These are phyloP conservation scores for Clavaria fumosa DNA, from an alignment of 768 basidiomycete genomes.

Conservation along the genomic window DNA sequence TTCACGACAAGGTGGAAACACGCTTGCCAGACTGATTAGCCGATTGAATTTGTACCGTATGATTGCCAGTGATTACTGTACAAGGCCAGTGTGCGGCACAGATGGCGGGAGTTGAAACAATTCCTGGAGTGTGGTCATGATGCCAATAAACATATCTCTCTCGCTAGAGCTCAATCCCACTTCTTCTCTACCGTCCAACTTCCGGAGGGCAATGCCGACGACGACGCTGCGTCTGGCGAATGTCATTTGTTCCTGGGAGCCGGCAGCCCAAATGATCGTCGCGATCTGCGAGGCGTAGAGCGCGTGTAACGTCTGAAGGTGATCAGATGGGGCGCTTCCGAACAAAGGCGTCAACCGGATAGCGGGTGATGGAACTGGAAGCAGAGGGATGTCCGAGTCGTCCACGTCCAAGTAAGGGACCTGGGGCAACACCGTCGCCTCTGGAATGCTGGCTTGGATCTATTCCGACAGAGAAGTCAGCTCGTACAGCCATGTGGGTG, in stretches of 20 bases:
- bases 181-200: constrained; percentile 16
- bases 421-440: too few relatives aligned
- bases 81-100: too few relatives aligned
- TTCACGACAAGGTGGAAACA: too few relatives aligned
- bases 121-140: constrained; percentile 33
- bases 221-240: constrained; percentile 44
- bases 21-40: too few relatives aligned
- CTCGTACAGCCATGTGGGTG: too few relatives aligned
- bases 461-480: too few relatives aligned
- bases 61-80: too few relatives aligned
- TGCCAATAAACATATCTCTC: constrained; percentile 28
- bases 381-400: too few relatives aligned
- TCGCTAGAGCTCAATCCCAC: constrained; percentile 24
- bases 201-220: constrained; percentile 57
- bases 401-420: too few relatives aligned
- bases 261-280: constrained; percentile 60
- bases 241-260: constrained; percentile 25
- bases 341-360: constrained; percentile 66
- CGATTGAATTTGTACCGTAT: too few relatives aligned
- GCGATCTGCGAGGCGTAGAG: constrained; percentile 81
- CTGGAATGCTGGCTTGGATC: too few relatives aligned
- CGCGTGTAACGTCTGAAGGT: constrained; percentile 55
- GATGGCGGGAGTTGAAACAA: too few relatives aligned
- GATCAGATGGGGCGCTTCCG: constrained; percentile 55
- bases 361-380: constrained; percentile 53